Evolutionary conservation across 2,329 filamentous ascomycete genomes (phyloP).

Genomic region (Trichoderma koningiopsis): DNA sequence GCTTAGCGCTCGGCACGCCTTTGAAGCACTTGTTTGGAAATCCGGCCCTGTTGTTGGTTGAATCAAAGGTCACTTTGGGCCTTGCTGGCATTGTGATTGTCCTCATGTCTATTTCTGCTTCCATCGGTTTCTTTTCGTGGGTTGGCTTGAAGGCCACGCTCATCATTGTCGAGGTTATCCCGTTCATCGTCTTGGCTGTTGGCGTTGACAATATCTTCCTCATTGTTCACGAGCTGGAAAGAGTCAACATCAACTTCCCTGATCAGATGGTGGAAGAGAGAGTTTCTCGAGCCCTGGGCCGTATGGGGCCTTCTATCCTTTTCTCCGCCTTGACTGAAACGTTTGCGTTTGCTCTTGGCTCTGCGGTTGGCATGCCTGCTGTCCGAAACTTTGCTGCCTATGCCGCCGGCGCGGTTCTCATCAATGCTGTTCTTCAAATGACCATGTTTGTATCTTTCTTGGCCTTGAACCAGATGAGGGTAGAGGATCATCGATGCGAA

Average conservation of each 20-base stretch:
- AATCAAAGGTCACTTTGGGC: constrained; percentile 96
- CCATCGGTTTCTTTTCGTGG: constrained; percentile 92
- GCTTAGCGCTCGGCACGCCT: constrained; percentile 85
- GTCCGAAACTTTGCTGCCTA: constrained; percentile 97
- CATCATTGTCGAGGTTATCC: constrained; percentile 98
- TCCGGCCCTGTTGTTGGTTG: constrained; percentile 81
- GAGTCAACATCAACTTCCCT: constrained; percentile 88
- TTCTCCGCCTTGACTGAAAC: constrained; percentile 96
- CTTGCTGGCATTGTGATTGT: constrained; percentile 94
- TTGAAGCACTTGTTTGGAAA: constrained; percentile 77
- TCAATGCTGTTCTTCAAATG: constrained; percentile 95
- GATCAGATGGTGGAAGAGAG: constrained; percentile 86
- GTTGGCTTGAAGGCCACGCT: constrained; percentile 90
- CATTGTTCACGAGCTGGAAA: constrained; percentile 96
- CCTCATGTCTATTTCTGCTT: constrained; percentile 94
- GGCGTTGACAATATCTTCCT: constrained; percentile 99
- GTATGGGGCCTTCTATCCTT: constrained; percentile 95
- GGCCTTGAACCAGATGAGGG: constrained; percentile 85
- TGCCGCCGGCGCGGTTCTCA: constrained; percentile 91
- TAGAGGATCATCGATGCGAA: constrained; percentile 85
- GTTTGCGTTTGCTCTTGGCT: constrained; percentile 86
- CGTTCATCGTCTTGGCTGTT: constrained; percentile 93
- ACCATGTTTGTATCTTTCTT: constrained; percentile 96
- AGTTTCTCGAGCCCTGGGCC: constrained; percentile 83
- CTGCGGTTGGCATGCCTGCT: constrained; percentile 95